Evolutionary conservation across 2,329 filamentous ascomycete species (phyloP).

Genomic region (Exophiala xenobiotica): DNA sequence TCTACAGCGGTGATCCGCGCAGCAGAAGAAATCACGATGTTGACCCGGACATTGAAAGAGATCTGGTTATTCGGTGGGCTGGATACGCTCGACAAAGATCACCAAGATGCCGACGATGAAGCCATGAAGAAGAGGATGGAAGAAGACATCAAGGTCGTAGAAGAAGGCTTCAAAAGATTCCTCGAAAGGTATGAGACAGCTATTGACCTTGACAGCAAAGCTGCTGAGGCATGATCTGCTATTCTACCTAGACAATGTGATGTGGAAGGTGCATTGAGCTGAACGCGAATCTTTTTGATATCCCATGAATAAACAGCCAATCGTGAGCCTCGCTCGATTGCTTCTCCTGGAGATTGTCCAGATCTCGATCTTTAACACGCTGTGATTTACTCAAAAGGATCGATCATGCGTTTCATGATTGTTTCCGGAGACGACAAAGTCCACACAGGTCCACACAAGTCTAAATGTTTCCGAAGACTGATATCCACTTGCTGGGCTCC

Average conservation of each 20-base stretch:
- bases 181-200: conserved; percentile 23
- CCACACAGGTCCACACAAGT: background rate
- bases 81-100: conserved; percentile 50
- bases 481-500: background rate
- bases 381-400: background rate
- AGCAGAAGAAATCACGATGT: conserved; percentile 60
- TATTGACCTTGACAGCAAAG: conserved; percentile 5
- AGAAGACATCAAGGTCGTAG: conserved; percentile 47
- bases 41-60: conserved; percentile 64
- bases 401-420: background rate
- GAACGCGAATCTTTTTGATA: too few species aligned
- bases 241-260: too few species aligned
- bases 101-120: conserved; percentile 41
- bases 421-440: too few species aligned
- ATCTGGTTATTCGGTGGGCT: conserved; percentile 66
- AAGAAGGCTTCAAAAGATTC: conserved; percentile 24
- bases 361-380: background rate
- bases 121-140: conserved; percentile 44
- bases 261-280: too few species aligned
- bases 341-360: background rate
- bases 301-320: too few species aligned
- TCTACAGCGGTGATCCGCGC: conserved; percentile 60
- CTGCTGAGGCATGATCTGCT: background rate
- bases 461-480: background rate
- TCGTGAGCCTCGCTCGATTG: background rate